phyloP scores from a whole-genome alignment of 1,284 basidiomycete species.

The Paramarasmius palmivorus region DNA sequence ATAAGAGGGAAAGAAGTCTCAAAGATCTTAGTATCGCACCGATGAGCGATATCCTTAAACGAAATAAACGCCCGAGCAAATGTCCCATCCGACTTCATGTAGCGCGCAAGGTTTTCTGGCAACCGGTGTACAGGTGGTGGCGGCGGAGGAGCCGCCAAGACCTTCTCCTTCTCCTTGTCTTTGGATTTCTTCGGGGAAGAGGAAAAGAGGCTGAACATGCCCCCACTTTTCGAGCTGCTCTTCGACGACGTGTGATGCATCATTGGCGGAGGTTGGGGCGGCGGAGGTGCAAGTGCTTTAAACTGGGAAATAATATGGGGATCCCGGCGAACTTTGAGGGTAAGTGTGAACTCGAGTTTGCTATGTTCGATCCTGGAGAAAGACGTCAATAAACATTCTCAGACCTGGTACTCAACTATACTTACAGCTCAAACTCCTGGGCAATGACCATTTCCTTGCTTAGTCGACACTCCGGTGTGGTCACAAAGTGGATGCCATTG shows the following conservation, averaged over 20 bases:
- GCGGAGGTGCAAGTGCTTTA: constrained; percentile 51
- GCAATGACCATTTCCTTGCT: constrained; percentile 70
- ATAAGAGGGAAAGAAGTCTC: constrained; percentile 86
- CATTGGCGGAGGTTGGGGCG: constrained; percentile 37
- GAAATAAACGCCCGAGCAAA: constrained; percentile 82
- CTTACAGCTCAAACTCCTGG: constrained; percentile 93
- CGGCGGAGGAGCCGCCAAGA: constrained; percentile 36
- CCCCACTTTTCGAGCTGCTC: constrained; percentile 33
- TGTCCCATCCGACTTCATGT: constrained; percentile 78
- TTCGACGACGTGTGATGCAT: constrained; percentile 45
- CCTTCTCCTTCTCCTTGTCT: constrained; percentile 37
- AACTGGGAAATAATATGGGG: constrained; percentile 78
- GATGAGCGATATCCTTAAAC: constrained; percentile 81
- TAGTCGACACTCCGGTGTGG: constrained; percentile 80
- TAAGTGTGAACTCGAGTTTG: constrained; percentile 89
- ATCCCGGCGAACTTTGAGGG: constrained; percentile 81
- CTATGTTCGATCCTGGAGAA: constrained; percentile 74
- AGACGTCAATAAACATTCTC: neutral
- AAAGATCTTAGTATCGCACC: constrained; percentile 81
- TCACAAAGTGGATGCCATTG: constrained; percentile 96
- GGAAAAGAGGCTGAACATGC: constrained; percentile 75
- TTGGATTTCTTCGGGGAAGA: constrained; percentile 75
- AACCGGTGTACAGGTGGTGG: constrained; percentile 35
- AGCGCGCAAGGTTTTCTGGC: constrained; percentile 77
- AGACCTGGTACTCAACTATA: constrained; percentile 15